phyloP scores from a whole-genome alignment of 768 basidiomycete genomes.

The Roridomyces roridus region DNA sequence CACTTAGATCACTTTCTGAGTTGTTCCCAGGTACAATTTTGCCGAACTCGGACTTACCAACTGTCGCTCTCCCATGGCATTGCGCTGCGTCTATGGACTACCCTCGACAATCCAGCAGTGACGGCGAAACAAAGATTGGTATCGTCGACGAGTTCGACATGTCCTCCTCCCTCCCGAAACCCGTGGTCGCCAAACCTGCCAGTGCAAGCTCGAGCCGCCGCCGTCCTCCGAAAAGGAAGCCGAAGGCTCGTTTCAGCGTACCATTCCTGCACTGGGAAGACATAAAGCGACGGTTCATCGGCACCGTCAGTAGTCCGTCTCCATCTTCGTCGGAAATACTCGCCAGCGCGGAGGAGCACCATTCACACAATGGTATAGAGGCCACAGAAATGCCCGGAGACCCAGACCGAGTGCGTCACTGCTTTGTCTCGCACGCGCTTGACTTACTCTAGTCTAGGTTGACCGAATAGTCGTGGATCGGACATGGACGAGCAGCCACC shows the following conservation, averaged over 20 bases:
- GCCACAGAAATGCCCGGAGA: constrained; percentile 5
- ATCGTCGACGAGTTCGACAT: constrained; percentile 18
- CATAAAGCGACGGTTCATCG: constrained; percentile 56
- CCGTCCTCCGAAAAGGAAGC: constrained; percentile 41
- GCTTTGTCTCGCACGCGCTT: not conserved
- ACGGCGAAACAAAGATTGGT: constrained; percentile 19
- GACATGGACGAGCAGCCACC: constrained; percentile 52
- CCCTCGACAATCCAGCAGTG: constrained; percentile 4
- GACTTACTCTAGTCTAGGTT: constrained; percentile 38
- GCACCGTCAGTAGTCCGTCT: constrained; percentile 61
- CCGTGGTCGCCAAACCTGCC: constrained; percentile 41
- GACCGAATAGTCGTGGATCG: constrained; percentile 82
- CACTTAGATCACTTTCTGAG: not conserved
- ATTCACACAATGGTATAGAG: not conserved
- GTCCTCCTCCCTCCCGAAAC: constrained; percentile 44
- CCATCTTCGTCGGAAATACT: constrained; percentile 23
- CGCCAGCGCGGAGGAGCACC: not conserved
- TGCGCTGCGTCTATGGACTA: constrained; percentile 10
- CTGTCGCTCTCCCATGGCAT: not conserved
- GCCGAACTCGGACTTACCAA: constrained; percentile 9
- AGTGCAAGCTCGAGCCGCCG: constrained; percentile 27
- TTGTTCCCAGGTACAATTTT: not conserved
- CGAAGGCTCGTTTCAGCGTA: constrained; percentile 44
- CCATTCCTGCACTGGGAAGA: constrained; percentile 53
- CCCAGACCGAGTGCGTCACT: constrained; percentile 17